Base-by-base conservation (phyloP, 192 early-diverging fungal genomes). In the Coemansia sp. region DNA sequence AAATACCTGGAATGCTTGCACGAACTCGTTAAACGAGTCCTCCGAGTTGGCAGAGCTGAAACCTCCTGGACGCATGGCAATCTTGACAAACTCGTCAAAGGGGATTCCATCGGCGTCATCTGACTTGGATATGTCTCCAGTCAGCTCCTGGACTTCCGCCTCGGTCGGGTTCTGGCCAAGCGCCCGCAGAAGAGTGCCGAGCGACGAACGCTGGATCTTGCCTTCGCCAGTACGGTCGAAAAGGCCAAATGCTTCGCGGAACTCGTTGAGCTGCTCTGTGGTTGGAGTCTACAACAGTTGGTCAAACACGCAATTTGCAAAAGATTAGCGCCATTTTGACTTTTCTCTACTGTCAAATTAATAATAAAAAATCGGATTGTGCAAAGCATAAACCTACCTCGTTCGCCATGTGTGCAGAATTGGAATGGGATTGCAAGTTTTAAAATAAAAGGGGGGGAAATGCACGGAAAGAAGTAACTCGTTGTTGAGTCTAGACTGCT, bases 1-100 rank as follows among this genome's bases (percentile, higher is more conserved):
- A 85, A 93, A 92, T 29, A 93, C 91, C 74, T 92, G 89, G 86
- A 93, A 93, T 2, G 90, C 92, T 58, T 92, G 88, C 49, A 90
- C 85, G 67, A 92, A 91, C 76, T 92, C 92, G 59, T 92, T 84
- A 58, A 86, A 86, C 42, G 89, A 86, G 22, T 59, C 57, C 9
- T 87, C 90, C 29, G 85, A 85, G 59, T 89, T 83, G 38, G 85
- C 81, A 50, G 73, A 73, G 79, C 53, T 74, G 81, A 91, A 91
- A 49, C 89, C 89, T 36, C 85, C 83, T 33, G 89, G 89, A 41
- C 90, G 87, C 74, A 85, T 83, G 50, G 90, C 80, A 49, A 90
- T 87, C 76, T 86, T 78, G 33, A 90, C 69, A 76, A 93, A 91
- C 41, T 79, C 81, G 62, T 89, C 87, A 85, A 91, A 91, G 68